Conservation (phyloP, 1,284 basidiomycete species). For the Ganoderma resinaceum region DNA sequence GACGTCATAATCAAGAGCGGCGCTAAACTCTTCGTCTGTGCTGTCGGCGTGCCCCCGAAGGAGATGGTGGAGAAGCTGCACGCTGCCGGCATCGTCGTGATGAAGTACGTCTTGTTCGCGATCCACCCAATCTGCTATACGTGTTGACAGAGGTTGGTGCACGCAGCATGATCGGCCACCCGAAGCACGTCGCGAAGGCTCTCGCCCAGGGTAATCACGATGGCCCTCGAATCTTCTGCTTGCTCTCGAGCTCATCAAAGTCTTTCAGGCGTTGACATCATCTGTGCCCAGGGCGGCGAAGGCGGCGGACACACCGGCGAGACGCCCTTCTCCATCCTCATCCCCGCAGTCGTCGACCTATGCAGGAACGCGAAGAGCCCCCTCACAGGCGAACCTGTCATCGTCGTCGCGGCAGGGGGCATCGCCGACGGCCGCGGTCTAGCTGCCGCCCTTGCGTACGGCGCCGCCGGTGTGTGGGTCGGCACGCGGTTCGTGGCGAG, state of each 20-base stretch:
- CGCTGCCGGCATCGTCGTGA: slow-evolving; percentile 78
- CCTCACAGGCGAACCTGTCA: slow-evolving; percentile 77
- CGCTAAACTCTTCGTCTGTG: slow-evolving; percentile 83
- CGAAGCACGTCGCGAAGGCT: slow-evolving; percentile 88
- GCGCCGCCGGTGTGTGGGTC: slow-evolving; percentile 88
- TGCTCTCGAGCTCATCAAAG: background rate
- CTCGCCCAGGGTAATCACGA: slow-evolving; percentile 63
- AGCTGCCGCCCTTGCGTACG: slow-evolving; percentile 80
- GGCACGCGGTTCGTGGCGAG: slow-evolving; percentile 92
- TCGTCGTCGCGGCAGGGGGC: slow-evolving; percentile 86
- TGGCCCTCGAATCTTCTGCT: background rate
- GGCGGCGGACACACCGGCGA: slow-evolving; percentile 84
- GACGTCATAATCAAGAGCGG: slow-evolving; percentile 83
- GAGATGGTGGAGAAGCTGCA: slow-evolving; percentile 84
- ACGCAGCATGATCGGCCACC: slow-evolving; percentile 84
- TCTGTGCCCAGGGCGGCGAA: slow-evolving; percentile 84
- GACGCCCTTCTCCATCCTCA: slow-evolving; percentile 78
- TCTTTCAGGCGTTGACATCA: slow-evolving; percentile 78
- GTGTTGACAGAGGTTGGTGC: background rate
- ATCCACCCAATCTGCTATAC: slow-evolving; percentile 13
- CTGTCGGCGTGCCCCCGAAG: slow-evolving; percentile 86
- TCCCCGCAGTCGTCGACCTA: slow-evolving; percentile 83
- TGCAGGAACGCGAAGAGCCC: slow-evolving; percentile 69
- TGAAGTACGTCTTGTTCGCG: slow-evolving; percentile 64
- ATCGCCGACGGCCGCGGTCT: slow-evolving; percentile 86